Base-by-base conservation (phyloP, 192 early-diverging fungal genomes). In the Mortierella antarctica region DNA sequence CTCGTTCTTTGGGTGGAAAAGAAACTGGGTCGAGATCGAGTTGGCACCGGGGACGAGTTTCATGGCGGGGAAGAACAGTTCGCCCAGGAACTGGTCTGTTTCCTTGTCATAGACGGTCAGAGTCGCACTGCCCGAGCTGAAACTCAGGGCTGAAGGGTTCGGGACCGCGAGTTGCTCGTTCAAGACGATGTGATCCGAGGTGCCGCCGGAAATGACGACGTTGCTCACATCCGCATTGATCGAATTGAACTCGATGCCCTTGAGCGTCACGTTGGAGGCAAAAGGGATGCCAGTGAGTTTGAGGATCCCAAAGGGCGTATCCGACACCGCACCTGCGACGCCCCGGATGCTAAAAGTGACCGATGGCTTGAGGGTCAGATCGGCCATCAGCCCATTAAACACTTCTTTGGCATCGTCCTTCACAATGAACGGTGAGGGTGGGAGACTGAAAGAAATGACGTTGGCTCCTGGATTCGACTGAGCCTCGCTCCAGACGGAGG, bases 291-390 rank as follows among this genome's bases (percentile, higher is more conserved):
- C 86, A 18, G 81, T 54, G 49, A 91, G 66, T 6, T 62, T 74
- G 40, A 92, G 75, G n/a, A 65, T 65, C 53, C 91, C 91, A 15
- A 90, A 63, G 39, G 91, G 82, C n/a, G 91, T 92, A 4, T 60
- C 54, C 20, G 87, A 86, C 20, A 82, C 71, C 47, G 86, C 83
- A 47, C 60, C 81, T 20, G 87, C 89, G 21, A 71, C 66, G 59
- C 89, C 89, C 49, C 60, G 45, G 48, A 91, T 82, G 17, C 41
- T 62, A 50, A 90, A 84, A 51, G 64, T 71, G 39, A 87, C 83
- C 17, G 67, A 56, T 10, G 70, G 13, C 18, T 82, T 78, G 14
- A 84, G 63, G 13, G 87, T 88, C 49, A 92, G 73, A 48, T 74
- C 73, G 17, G 82, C 81, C 12, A 82, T 74, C 45, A 89, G 89